Base-by-base conservation (phyloP, 345 rosid genomes). In the Hypericum perforatum region DNA sequence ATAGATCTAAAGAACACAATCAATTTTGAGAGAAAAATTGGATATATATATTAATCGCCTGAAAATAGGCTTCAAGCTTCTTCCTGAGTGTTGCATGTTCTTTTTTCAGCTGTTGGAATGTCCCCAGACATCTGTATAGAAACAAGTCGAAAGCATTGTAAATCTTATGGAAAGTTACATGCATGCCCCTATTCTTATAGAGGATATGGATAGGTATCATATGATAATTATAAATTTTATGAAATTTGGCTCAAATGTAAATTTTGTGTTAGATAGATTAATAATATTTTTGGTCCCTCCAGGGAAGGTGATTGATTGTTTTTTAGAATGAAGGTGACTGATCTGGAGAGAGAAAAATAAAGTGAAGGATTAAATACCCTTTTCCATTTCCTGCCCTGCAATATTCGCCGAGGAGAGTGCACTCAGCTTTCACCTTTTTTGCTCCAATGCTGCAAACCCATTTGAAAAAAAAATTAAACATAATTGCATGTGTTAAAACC, bases 41-140 rank as follows among this genome's bases (percentile, higher is more conserved):
- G 39, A 32, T 5, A 60, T 16, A 1, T 22, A 7, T 3, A 13
- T 43, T 16, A 38, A 16, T 43, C 58, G 66, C 97, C 97, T 85
- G 94, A 63, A 86, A 89, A 61, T 89, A 89, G 63, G 84, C 62
- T 74, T 86, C 95, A 61, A 89, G 86, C 65, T 83, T 89, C 84
- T 58, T 84, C 67, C 58, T 82, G 61, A 89, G 72, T 0, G 84
- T 72, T 59, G 94, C 62, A 60, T 89, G 78, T 69, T 89, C 97
- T 65, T 69, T 89, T 69, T 84, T 86, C 68, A 84, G 72, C 67
- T 84, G 95, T 49, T 89, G 94, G 71, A 86, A 89, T 13, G 76
- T 72, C 79, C 72, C 82, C 62, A 63, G 46, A 69, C 97, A 82
- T 58, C 97, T 89, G 79, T 8, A 9, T 15, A 39, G 43, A 13